Percentiles rank a stretch among this genome's conserved stretches.
These are phyloP conservation scores for Verticillium nonalfalfae DNA, from an alignment of 2,329 filamentous ascomycete genomes.

Conservation along the genomic window DNA sequence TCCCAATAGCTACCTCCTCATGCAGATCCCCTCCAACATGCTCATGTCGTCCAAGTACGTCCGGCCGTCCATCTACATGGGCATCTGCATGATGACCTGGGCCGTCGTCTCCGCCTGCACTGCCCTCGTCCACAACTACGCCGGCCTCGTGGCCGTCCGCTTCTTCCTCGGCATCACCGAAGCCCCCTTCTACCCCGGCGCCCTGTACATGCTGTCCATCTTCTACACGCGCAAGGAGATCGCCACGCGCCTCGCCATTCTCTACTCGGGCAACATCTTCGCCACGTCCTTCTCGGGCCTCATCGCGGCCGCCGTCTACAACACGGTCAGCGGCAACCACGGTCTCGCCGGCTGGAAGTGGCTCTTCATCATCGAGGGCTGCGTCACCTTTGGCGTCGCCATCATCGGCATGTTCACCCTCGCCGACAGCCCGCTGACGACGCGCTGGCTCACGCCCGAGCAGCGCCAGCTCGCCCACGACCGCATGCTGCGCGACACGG, in stretches of 20 bases:
- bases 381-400: conserved; percentile 14
- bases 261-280: conserved; percentile 33
- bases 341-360: conserved; percentile 22
- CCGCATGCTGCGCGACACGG: conserved; percentile 25
- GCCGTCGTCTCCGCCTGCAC: conserved; percentile 33
- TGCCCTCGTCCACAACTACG: conserved; percentile 31
- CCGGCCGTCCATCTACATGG: conserved; percentile 46
- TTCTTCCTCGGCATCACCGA: conserved; percentile 35
- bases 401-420: conserved; percentile 14
- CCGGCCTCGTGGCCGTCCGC: conserved; percentile 32
- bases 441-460: conserved; percentile 24
- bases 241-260: conserved; percentile 31
- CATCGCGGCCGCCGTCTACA: conserved; percentile 34
- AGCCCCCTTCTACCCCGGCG: conserved; percentile 28
- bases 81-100: conserved; percentile 35
- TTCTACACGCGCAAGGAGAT: conserved; percentile 48
- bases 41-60: conserved; percentile 31
- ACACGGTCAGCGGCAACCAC: conserved; percentile 16
- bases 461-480: conserved; percentile 32
- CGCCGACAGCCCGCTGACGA: conserved; percentile 20
- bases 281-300: conserved; percentile 33
- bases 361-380: conserved; percentile 21
- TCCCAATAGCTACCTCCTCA: conserved; percentile 34
- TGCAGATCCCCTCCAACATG: conserved; percentile 40
- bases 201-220: conserved; percentile 34